Base-by-base conservation (phyloP, 2,329 filamentous ascomycete genomes). In the Neofusicoccum umdonicola region DNA sequence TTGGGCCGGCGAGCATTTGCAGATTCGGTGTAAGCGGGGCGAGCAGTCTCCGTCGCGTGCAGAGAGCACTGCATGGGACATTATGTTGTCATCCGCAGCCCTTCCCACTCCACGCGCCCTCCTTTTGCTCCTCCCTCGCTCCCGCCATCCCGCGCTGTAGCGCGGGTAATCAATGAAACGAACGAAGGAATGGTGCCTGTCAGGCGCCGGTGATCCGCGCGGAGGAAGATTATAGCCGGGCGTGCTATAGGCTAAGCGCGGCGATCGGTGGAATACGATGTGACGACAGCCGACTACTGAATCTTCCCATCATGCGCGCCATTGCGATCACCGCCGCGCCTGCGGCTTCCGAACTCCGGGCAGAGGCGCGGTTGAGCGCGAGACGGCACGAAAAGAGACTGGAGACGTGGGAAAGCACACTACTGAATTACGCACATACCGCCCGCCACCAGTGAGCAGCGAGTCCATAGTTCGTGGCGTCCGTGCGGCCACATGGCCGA, bases 401-500 rank as follows among this genome's bases (percentile, higher is more conserved):
- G 27, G 27, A 31, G 27, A 31, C 4, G 5, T 31, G 4, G 1
- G 4, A 7, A 31, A 31, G 27, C 5, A 31, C 27, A 31, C 27
- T 31, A 31, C 27, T 31, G 27, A 31, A 31, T 31, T 31, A 7
- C 27, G 6, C 27, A 31, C 27, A 31, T 31, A 31, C 27, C 27
- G 27, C 27, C 27, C 4, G 6, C 27, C 27, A 5, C 27, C 27
- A 31, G 27, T 22, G 22, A 22, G 22, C 22, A 22, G 22, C 22
- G 22, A 22, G 22, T 3, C 22, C 22, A 22, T 22, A 1, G 22
- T 0, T 3, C 1, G 22, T 3, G 22, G 22, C 22, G 42, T 60
- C 56, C 42, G 56, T 60, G 56, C 56, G 15, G 56, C 56, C 56
- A 60, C 56, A 60, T 60, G 56, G 56, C 22, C 39, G 27, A 41